A percentile compares a stretch with the other conserved stretches of the same genome.
Conservation (phyloP, 805 yeast species). For the Kazachstania psychrophila region DNA sequence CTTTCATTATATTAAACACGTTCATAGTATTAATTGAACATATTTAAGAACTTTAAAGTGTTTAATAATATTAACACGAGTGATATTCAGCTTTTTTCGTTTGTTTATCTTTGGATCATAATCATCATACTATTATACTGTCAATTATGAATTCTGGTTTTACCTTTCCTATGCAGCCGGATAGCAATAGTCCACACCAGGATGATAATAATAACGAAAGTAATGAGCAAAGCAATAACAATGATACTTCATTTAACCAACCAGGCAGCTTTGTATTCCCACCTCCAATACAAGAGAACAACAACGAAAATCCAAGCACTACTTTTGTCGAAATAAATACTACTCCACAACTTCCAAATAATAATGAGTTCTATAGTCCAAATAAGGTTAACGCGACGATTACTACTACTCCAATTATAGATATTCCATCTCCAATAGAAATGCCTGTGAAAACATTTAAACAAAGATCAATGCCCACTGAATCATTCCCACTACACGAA, state of each 20-base stretch:
- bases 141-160: conserved; percentile 23
- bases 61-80: too few relatives aligned
- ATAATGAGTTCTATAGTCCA: background rate
- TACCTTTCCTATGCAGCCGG: conserved; percentile 20
- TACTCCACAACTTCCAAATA: conserved; percentile 2
- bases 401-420: conserved; percentile 10
- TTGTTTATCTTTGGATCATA: too few relatives aligned
- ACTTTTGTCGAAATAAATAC: background rate
- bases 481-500: conserved; percentile 1
- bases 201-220: background rate
- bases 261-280: conserved; percentile 4
- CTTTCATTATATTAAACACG: too few relatives aligned
- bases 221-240: background rate
- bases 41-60: too few relatives aligned
- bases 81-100: too few relatives aligned
- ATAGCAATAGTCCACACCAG: background rate
- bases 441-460: conserved; percentile 3
- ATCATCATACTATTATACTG: too few relatives aligned
- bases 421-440: conserved; percentile 14
- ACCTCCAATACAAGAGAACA: background rate
- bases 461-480: too few relatives aligned
- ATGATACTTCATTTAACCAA: background rate
- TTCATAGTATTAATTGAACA: too few relatives aligned
- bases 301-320: background rate
- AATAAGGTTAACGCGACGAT: conserved; percentile 2